A percentile compares a stretch with the other conserved stretches of the same genome.
Evolutionary conservation across 2,329 filamentous ascomycete species (phyloP).

Genomic region (Beauveria scarabaeidicola): DNA sequence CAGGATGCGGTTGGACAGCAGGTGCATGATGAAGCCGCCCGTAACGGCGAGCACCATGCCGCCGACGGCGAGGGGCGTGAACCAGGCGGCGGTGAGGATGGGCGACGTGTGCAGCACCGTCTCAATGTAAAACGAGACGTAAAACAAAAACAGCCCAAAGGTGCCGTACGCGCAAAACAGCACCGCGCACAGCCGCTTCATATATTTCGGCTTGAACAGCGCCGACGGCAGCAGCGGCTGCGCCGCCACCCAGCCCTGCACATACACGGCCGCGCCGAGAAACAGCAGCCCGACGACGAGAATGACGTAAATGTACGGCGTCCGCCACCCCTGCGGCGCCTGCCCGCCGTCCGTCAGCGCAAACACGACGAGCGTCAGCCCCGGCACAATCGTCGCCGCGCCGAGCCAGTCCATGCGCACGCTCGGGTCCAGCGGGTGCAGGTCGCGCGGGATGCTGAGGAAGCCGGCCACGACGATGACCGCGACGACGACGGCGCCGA

Average conservation of each 20-base stretch:
- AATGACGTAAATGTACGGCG: conserved; percentile 60
- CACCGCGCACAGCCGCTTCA: conserved; percentile 52
- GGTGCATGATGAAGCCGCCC: conserved; percentile 60
- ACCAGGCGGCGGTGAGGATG: conserved; percentile 60
- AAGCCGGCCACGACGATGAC: conserved; percentile 37
- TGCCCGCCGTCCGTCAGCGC: conserved; percentile 66
- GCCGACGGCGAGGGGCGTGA: conserved; percentile 56
- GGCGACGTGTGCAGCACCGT: conserved; percentile 50
- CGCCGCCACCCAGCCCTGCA: conserved; percentile 62
- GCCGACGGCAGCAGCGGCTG: conserved; percentile 62
- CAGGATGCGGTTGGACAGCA: conserved; percentile 53
- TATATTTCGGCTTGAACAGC: conserved; percentile 60
- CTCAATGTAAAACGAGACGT: conserved; percentile 59
- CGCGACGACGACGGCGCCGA: conserved; percentile 41
- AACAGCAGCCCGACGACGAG: conserved; percentile 55
- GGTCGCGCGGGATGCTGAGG: conserved; percentile 30
- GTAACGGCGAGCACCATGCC: conserved; percentile 56
- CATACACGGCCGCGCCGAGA: conserved; percentile 53
- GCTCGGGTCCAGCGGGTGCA: conserved; percentile 17
- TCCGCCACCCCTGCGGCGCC: conserved; percentile 61
- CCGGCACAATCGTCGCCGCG: conserved; percentile 50
- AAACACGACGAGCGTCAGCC: conserved; percentile 62
- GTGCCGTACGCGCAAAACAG: conserved; percentile 61
- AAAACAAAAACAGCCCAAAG: conserved; percentile 61
- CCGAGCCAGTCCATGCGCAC: conserved; percentile 62